Percentiles rank a stretch among this genome's conserved stretches.
These are phyloP conservation scores for Kodamaea arcana DNA, from an alignment of 1,139 yeast genomes.

Conservation along the genomic window DNA sequence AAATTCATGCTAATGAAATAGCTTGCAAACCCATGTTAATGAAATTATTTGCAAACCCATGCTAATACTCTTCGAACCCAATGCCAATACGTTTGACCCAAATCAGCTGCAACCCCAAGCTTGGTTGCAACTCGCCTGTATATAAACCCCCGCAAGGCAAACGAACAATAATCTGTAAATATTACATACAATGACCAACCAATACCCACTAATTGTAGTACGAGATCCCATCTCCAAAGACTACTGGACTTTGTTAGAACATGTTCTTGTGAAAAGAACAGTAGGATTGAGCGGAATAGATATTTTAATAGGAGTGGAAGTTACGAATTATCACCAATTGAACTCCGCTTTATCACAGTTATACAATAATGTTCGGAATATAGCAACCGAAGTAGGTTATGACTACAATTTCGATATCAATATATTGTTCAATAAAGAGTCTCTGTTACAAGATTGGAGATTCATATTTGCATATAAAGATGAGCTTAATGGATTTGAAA, in stretches of 20 bases:
- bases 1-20: too few relatives aligned
- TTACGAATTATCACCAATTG: conserved; percentile 20
- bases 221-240: conserved; percentile 22
- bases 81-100: too few relatives aligned
- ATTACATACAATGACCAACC: neutral
- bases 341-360: conserved; percentile 24
- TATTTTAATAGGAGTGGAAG: conserved; percentile 18
- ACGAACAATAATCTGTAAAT: neutral
- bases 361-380: conserved; percentile 23
- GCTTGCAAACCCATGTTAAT: too few relatives aligned
- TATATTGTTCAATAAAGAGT: conserved; percentile 23
- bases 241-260: conserved; percentile 20
- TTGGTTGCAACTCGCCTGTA: conserved; percentile 1
- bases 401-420: conserved; percentile 30
- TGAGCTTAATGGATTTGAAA: conserved; percentile 1
- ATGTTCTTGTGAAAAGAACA: conserved; percentile 11
- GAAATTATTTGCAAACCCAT: too few relatives aligned
- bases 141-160: neutral
- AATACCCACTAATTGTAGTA: conserved; percentile 20
- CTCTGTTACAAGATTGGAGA: neutral
- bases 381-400: conserved; percentile 18
- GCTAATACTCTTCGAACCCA: too few relatives aligned
- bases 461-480: neutral
- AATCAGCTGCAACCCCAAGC: too few relatives aligned
- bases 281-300: conserved; percentile 17